Percentiles rank a stretch among this genome's conserved stretches.
These are phyloP conservation scores for Hapsidospora chrysogenum DNA, from an alignment of 495 filamentous ascomycete genomes.

Conservation along the genomic window DNA sequence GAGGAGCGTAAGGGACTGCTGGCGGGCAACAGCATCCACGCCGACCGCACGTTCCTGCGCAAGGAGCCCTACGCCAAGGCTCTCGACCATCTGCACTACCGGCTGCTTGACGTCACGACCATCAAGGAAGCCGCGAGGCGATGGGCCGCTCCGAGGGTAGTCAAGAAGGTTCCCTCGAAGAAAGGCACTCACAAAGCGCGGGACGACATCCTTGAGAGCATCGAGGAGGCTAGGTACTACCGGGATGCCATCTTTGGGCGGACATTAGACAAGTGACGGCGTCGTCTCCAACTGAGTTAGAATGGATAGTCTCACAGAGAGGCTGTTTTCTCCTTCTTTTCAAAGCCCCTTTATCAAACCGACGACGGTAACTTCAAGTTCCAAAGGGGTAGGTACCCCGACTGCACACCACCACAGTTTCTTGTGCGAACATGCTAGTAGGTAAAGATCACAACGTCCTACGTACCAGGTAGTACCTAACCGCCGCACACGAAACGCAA, in stretches of 20 bases:
- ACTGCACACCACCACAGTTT: no score
- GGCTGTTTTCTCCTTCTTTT: no score
- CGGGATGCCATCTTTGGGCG: constrained; percentile 38
- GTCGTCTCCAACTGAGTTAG: no score
- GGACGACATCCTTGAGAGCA: constrained; percentile 89
- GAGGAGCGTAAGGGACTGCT: constrained; percentile 47
- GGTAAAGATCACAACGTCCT: no score
- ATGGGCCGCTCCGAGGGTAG: constrained; percentile 51
- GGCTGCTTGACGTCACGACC: constrained; percentile 79
- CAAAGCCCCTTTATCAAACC: no score
- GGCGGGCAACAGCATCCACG: constrained; percentile 86
- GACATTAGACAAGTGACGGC: no score
- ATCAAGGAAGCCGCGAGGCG: constrained; percentile 76
- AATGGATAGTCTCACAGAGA: no score
- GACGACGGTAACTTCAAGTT: no score
- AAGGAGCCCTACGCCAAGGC: constrained; percentile 56
- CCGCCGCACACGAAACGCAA: no score
- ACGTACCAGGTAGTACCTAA: no score
- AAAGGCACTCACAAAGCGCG: constrained; percentile 62
- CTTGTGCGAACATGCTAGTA: no score
- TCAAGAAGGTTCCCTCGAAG: constrained; percentile 50
- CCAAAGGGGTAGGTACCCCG: no score
- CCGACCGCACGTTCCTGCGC: constrained; percentile 68
- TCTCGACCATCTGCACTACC: constrained; percentile 64
- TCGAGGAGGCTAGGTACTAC: constrained; percentile 78